Evolutionary conservation across 2,329 filamentous ascomycete species (phyloP), one percentile per base, ranked within the genome.

Genomic region (Gyromitra esculenta): DNA sequence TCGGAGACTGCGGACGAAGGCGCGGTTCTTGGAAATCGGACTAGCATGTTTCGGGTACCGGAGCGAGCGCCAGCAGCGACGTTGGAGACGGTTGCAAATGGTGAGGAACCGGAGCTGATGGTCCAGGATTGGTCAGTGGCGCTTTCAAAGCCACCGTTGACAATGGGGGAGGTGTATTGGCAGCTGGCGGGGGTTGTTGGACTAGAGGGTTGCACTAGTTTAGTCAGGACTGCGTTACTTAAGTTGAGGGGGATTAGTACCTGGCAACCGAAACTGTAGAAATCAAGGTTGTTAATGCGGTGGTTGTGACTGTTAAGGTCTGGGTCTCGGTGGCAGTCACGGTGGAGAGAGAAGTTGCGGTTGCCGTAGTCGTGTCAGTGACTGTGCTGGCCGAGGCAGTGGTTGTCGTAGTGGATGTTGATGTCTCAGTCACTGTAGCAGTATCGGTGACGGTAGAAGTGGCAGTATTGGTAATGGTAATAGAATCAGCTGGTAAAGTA

Each of bases 141-240:
- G 52, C 6, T 7, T 48, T 70, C 66, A 18, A 70, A 70, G 39
- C 54, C 18, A 35, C 35, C 35, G 66, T 70, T 62, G 4, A 35
- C 1, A 9, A 70, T n/a, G 9, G 66, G 66, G 9, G 66, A 60
- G 52, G 66, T 59, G 37, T 60, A 37, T 13, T 15, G 4, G 54
- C 66, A 70, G 52, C 9, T 39, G 37, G 66, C 52, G 3, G 48
- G 18, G 48, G 48, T 18, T 15, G 48, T 18, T 18, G 7, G 13
- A 50, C 48, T 50, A 21, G 6, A 15, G 48, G 48, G n/a, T n/a
- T 31, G 25, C 25, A 11, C n/a, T 18, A 4, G 15, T 7, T 50
- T 50, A 50, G 48, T 50, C 18, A 50, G 48, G 25, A 50, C 18
- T 50, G 48, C n/a, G n/a, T 7, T 18, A 18, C 0, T 21, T 18